phyloP scores from a whole-genome alignment of 192 early-diverging fungal genomes.

The Podila epicladia region DNA sequence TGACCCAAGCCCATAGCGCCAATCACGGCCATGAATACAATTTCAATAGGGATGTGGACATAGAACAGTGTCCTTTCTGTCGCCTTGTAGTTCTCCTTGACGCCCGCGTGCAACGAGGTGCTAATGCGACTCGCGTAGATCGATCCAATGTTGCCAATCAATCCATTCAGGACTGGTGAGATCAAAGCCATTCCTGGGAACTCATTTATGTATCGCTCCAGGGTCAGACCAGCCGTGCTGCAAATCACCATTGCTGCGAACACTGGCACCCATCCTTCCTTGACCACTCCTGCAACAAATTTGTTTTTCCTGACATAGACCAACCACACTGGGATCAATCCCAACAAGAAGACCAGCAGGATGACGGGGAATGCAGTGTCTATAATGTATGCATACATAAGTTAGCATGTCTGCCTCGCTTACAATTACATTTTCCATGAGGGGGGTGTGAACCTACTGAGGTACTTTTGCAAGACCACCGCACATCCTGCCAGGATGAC shows the following conservation, averaged over 20 bases:
- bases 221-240: constrained; percentile 70
- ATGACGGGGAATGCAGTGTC: constrained; percentile 46
- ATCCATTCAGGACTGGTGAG: constrained; percentile 73
- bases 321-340: constrained; percentile 58
- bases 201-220: constrained; percentile 73
- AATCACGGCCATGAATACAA: constrained; percentile 60
- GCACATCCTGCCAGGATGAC: constrained; percentile 68
- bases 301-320: constrained; percentile 66
- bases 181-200: constrained; percentile 73
- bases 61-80: constrained; percentile 69
- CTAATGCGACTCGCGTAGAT: constrained; percentile 82
- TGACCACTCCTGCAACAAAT: constrained; percentile 69
- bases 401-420: background rate
- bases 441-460: constrained; percentile 45
- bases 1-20: constrained; percentile 22
- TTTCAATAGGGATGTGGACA: constrained; percentile 77
- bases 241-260: constrained; percentile 80
- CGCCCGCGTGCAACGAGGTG: constrained; percentile 71
- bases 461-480: constrained; percentile 53
- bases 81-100: constrained; percentile 53
- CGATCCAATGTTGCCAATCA: constrained; percentile 83
- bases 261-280: constrained; percentile 80
- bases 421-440: background rate
- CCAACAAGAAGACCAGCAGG: constrained; percentile 55
- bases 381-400: background rate